Percentiles rank a stretch among this genome's conserved stretches.
Evolutionary conservation across 2,329 filamentous ascomycete genomes (phyloP).

Genomic region (Cadophora luteo-olivacea): DNA sequence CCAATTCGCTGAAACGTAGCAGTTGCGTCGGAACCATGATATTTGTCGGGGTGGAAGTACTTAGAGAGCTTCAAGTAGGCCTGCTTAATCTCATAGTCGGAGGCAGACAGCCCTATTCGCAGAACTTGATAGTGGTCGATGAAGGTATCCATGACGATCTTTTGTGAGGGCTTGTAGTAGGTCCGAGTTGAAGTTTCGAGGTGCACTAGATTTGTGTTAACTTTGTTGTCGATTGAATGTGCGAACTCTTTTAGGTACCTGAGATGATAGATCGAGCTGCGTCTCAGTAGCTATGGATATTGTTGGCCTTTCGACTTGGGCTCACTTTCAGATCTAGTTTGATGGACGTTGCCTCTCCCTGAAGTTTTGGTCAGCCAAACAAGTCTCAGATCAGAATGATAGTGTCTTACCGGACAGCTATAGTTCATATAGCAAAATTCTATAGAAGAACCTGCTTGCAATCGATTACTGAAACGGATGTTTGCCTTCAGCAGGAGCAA

Average conservation of each 20-base stretch:
- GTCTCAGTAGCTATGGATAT: background rate
- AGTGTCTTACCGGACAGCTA: background rate
- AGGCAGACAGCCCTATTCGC: constrained; percentile 1
- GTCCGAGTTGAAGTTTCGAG: background rate
- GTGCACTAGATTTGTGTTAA: background rate
- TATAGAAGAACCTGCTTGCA: background rate
- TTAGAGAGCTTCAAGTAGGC: background rate
- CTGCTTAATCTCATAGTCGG: constrained; percentile 2
- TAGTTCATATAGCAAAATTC: background rate
- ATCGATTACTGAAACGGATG: background rate
- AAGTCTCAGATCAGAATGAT: too few species aligned
- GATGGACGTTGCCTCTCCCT: background rate
- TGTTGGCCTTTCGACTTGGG: background rate
- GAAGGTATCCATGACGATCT: background rate
- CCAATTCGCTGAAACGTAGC: background rate
- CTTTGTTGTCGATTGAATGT: background rate
- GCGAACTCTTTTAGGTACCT: background rate
- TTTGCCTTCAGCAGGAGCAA: background rate
- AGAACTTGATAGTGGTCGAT: constrained; percentile 3
- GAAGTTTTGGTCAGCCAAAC: background rate
- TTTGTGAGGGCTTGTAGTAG: background rate
- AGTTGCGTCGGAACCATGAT: background rate
- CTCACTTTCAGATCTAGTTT: background rate
- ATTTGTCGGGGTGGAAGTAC: constrained; percentile 4
- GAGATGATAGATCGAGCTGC: background rate